Evolutionary conservation across 2,329 filamentous ascomycete species (phyloP), one percentile per base, ranked within the genome.

Genomic region (Aspergillus amoenus): DNA sequence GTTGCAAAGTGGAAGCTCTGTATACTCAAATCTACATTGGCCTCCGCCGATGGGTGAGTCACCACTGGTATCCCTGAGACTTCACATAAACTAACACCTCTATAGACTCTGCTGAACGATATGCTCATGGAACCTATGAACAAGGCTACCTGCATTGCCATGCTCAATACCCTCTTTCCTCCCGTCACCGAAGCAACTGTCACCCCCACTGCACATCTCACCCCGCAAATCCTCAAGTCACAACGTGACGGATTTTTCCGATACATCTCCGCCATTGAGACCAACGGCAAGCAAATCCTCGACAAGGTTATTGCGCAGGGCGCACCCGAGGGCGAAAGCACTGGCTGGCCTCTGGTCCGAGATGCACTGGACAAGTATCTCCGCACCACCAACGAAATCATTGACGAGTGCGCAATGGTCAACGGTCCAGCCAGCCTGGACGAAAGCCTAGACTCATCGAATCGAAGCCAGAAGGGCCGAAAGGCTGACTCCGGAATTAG

Each of bases 141-240:
- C 75, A 87, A 86, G 69, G 79, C 82, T 65, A 88, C 87, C 68
- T 87, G 85, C 67, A 78, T 87, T 61, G 86, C 84, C 52, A 85
- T 88, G 81, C 81, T 88, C 50, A 88, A 88, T 72, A 88, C 85
- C 9, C 76, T 88, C 30, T 84, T 87, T 61, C 86, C 86, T 7
- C 84, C 86, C 2, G 76, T 81, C 42, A 76, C 77, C 43, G 70
- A 72, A 12, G 70, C 73, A 21, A 71, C 73, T 45, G 64, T 65
- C 15, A 76, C 76, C 43, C 82, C 81, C 5, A 84, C 82, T 9
- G 72, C 78, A 27, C 78, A 82, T 51, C 70, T 87, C 57, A 83
- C 80, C 8, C 70, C 75, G 3, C 70, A 78, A 24, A 77, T 81
- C 6, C 74, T 88, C 54, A 78, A 79, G 56, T 73, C 76, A 12